Conservation (phyloP, 228 moss, liverwort and hornwort species). For the Sphagnum magellanicum region DNA sequence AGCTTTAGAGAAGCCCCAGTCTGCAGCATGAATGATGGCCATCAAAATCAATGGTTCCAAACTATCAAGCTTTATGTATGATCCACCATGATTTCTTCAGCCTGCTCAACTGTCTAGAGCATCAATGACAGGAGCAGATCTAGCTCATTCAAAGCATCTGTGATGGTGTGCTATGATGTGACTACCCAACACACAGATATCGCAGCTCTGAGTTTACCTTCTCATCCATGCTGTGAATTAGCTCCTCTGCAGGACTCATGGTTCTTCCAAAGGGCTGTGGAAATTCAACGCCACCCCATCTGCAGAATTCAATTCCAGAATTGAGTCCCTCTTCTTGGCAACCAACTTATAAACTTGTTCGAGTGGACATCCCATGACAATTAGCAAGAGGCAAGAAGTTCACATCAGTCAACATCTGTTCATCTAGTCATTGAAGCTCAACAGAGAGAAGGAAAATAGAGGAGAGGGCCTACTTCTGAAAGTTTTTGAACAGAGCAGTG, state of each 20-base stretch:
- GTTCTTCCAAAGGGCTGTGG: slow-evolving; percentile 92
- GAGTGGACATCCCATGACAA: too few species aligned
- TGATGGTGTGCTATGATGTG: too few species aligned
- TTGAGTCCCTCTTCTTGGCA: too few species aligned
- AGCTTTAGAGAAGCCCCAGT: slow-evolving; percentile 94
- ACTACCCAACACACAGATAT: neutral
- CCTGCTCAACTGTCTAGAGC: too few species aligned
- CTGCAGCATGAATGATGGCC: slow-evolving; percentile 20
- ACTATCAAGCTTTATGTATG: too few species aligned
- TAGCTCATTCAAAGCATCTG: too few species aligned
- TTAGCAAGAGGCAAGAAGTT: too few species aligned
- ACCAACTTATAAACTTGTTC: too few species aligned
- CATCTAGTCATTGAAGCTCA: neutral
- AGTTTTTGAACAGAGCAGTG: slow-evolving; percentile 87
- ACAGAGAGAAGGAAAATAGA: neutral
- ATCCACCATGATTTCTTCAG: too few species aligned
- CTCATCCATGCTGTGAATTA: slow-evolving; percentile 83
- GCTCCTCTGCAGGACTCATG: slow-evolving; percentile 80
- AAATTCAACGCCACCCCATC: slow-evolving; percentile 86
- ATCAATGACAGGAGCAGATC: too few species aligned
- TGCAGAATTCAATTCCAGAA: slow-evolving; percentile 17
- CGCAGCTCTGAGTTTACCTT: slow-evolving; percentile 32
- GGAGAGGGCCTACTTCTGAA: slow-evolving; percentile 51
- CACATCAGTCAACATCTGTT: too few species aligned
- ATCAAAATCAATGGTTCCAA: neutral